Percentiles rank a stretch among this genome's conserved stretches.
phyloP scores from a whole-genome alignment of 176 grass and related monocot genomes.

The Melocanna baccifera region DNA sequence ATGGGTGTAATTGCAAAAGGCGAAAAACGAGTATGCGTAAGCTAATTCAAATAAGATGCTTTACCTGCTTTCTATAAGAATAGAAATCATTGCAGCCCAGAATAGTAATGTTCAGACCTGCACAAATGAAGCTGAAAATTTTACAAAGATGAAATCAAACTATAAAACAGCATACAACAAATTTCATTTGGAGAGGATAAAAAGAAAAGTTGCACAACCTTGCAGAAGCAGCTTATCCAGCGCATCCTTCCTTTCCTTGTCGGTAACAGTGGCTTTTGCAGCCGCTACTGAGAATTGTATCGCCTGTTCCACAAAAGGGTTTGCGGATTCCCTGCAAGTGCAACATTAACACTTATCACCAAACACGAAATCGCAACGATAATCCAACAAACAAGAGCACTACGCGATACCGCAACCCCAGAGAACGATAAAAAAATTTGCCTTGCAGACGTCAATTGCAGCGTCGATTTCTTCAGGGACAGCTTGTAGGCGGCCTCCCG shows the following conservation, averaged over 20 bases:
- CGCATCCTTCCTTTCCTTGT: slow-evolving; percentile 55
- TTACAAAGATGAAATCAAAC: slow-evolving; percentile 3
- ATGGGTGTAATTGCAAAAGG: neutral
- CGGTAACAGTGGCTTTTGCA: slow-evolving; percentile 48
- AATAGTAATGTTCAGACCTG: slow-evolving; percentile 78
- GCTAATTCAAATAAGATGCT: neutral
- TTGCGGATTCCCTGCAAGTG: slow-evolving; percentile 55
- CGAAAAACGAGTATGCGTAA: neutral
- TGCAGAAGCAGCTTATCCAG: slow-evolving; percentile 72
- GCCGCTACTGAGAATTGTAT: slow-evolving; percentile 76
- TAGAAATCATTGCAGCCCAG: slow-evolving; percentile 96
- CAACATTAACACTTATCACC: neutral
- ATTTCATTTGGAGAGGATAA: neutral
- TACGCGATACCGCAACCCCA: neutral
- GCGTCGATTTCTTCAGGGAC: slow-evolving; percentile 61
- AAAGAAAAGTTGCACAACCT: slow-evolving; percentile 45
- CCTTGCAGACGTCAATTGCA: slow-evolving; percentile 74
- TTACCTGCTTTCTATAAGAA: slow-evolving; percentile 90
- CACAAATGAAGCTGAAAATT: slow-evolving; percentile 19
- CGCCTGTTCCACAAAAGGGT: slow-evolving; percentile 94
- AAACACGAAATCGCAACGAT: neutral
- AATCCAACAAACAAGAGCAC: neutral
- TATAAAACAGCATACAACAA: neutral
- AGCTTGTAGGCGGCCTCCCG: slow-evolving; percentile 74
- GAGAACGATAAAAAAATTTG: neutral